phyloP scores from a whole-genome alignment of 176 grass and related monocot species.

The Canna indica region DNA sequence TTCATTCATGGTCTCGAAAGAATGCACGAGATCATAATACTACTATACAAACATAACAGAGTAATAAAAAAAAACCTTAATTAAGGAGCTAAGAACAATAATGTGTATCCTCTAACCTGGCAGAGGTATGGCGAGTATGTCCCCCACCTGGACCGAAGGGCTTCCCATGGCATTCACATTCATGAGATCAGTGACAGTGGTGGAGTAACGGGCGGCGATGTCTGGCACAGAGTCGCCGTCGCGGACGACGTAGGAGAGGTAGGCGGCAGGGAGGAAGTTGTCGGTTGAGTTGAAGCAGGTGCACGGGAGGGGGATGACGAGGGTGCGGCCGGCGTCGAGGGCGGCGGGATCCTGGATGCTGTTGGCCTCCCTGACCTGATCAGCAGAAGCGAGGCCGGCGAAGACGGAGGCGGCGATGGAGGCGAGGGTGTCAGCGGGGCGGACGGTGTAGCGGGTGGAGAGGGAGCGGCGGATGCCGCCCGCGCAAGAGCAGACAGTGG shows the following conservation, averaged over 20 bases:
- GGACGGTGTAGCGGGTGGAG: slow-evolving; percentile 8
- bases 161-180: slow-evolving; percentile 14
- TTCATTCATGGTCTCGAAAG: too few relatives aligned
- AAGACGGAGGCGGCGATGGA: slow-evolving; percentile 6
- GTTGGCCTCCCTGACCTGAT: slow-evolving; percentile 15
- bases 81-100: too few relatives aligned
- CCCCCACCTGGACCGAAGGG: neutral
- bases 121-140: slow-evolving; percentile 7
- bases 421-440: slow-evolving; percentile 12
- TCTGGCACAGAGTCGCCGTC: neutral
- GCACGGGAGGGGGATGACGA: slow-evolving; percentile 11
- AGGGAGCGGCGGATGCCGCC: slow-evolving; percentile 7
- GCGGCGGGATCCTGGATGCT: slow-evolving; percentile 6
- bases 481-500: neutral
- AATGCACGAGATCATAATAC: too few relatives aligned
- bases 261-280: slow-evolving; percentile 7
- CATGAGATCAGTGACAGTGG: slow-evolving; percentile 9
- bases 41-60: too few relatives aligned
- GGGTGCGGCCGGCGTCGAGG: slow-evolving; percentile 3
- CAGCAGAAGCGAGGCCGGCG: slow-evolving; percentile 2
- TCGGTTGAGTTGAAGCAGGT: slow-evolving; percentile 19
- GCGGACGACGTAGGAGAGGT: slow-evolving; percentile 13
- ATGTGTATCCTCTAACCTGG: neutral
- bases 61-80: too few relatives aligned
- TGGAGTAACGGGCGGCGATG: slow-evolving; percentile 4